These are phyloP conservation scores for Mikania micrantha DNA, from an alignment of 129 eudicot genomes.

Conservation along the genomic window DNA sequence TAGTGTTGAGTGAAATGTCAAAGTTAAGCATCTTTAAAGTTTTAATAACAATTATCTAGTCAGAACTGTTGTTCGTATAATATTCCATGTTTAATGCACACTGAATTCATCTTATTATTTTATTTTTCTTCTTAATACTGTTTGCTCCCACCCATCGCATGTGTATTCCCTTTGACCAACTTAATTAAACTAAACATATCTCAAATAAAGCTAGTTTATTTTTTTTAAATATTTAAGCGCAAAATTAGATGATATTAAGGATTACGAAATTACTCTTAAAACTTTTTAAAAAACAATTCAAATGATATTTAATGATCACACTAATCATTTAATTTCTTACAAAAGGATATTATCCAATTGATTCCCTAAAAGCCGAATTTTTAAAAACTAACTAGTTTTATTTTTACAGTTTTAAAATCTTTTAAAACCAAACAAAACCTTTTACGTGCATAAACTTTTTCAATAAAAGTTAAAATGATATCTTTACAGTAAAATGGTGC, in stretches of 20 bases:
- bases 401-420: too few relatives aligned
- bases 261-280: too few relatives aligned
- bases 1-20: too few relatives aligned
- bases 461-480: too few relatives aligned
- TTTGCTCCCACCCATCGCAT: conserved; percentile 11
- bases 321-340: background rate
- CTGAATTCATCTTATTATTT: background rate
- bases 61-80: background rate
- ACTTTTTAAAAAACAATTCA: too few relatives aligned
- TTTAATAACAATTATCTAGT: too few relatives aligned
- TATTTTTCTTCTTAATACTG: background rate
- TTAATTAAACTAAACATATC: background rate
- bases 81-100: background rate
- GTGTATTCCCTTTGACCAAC: background rate
- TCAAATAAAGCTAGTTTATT: background rate
- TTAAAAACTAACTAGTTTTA: background rate
- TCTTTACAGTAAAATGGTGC: too few relatives aligned
- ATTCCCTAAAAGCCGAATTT: background rate
- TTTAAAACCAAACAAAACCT: too few relatives aligned
- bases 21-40: too few relatives aligned
- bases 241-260: too few relatives aligned
- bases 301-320: background rate
- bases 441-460: too few relatives aligned
- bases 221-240: too few relatives aligned
- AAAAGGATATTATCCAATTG: background rate